phyloP scores from a whole-genome alignment of 345 rosid genomes.

The Excoecaria cochinchinensis region DNA sequence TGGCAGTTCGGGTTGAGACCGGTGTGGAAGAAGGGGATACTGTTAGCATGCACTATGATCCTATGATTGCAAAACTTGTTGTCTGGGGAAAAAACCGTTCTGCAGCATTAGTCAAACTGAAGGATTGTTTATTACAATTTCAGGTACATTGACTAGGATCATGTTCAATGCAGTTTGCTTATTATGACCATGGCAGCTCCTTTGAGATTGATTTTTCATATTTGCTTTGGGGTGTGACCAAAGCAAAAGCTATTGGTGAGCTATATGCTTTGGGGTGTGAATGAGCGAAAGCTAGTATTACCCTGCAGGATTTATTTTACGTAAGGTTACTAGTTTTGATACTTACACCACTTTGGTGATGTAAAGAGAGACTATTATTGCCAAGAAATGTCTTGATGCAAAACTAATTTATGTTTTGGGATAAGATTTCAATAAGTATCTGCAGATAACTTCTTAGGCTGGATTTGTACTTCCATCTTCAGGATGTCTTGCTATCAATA shows the following conservation, averaged over 20 bases:
- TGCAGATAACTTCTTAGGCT: not conserved
- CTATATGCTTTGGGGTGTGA: not conserved
- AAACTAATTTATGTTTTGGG: not conserved
- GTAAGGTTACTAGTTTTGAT: not conserved
- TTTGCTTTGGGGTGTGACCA: not conserved
- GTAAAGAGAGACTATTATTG: not conserved
- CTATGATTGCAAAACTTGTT: slow-evolving; percentile 98
- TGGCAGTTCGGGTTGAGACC: slow-evolving; percentile 83
- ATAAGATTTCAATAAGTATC: not conserved
- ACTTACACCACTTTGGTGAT: not conserved
- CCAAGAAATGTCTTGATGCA: not conserved
- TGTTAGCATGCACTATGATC: slow-evolving; percentile 99
- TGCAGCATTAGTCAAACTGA: slow-evolving; percentile 82
- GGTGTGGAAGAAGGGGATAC: slow-evolving; percentile 91
- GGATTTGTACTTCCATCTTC: slow-evolving; percentile 11
- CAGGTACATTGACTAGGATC: slow-evolving; percentile 47
- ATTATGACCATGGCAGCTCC: slow-evolving; percentile 13
- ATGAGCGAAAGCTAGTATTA: not conserved
- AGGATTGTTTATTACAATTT: slow-evolving; percentile 81
- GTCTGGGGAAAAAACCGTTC: slow-evolving; percentile 82
- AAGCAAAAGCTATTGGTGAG: not conserved
- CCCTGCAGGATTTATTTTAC: not conserved
- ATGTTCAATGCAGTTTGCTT: slow-evolving; percentile 12
- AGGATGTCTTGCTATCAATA: not conserved
- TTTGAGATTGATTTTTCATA: slow-evolving; percentile 7